These are phyloP conservation scores for Rubia yunnanensis DNA, from an alignment of 257 asterid species.

Conservation along the genomic window DNA sequence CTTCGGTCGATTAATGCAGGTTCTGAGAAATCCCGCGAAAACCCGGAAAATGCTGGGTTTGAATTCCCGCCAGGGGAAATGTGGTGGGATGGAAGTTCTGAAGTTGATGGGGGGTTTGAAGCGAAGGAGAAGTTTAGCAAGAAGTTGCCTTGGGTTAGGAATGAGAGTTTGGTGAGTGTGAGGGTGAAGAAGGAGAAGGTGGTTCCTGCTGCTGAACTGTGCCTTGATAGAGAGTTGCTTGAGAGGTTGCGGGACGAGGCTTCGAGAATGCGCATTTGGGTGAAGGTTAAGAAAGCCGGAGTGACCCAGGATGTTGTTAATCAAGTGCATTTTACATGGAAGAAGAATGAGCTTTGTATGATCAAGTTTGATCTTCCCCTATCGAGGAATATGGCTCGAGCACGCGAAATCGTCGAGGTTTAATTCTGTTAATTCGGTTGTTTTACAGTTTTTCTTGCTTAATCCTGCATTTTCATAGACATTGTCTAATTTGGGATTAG, in stretches of 20 bases:
- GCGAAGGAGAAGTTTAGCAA: conserved; percentile 17
- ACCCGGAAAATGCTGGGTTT: conserved; percentile 25
- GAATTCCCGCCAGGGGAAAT: conserved; percentile 50
- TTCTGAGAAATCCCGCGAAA: conserved; percentile 24
- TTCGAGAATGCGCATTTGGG: conserved; percentile 58
- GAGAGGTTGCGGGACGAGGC: conserved; percentile 67
- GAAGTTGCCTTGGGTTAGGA: conserved; percentile 70
- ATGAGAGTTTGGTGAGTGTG: conserved; percentile 34
- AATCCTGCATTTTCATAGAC: background rate
- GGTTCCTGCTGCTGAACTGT: conserved; percentile 40
- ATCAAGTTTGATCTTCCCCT: conserved; percentile 77
- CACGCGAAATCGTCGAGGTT: conserved; percentile 82
- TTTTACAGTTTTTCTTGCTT: background rate
- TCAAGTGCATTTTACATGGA: conserved; percentile 58
- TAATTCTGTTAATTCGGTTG: conserved; percentile 8
- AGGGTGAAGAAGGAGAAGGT: conserved; percentile 40
- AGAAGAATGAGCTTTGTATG: conserved; percentile 76
- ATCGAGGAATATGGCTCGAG: conserved; percentile 72
- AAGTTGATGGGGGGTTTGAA: conserved; percentile 16
- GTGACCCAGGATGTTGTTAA: conserved; percentile 67
- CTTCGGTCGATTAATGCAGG: conserved; percentile 29
- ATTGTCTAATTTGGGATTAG: background rate
- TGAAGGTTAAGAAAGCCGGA: conserved; percentile 89
- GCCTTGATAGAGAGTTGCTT: conserved; percentile 53
- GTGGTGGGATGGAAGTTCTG: conserved; percentile 31